Conservation (phyloP, 345 rosid species). For the Brassica nigra region DNA sequence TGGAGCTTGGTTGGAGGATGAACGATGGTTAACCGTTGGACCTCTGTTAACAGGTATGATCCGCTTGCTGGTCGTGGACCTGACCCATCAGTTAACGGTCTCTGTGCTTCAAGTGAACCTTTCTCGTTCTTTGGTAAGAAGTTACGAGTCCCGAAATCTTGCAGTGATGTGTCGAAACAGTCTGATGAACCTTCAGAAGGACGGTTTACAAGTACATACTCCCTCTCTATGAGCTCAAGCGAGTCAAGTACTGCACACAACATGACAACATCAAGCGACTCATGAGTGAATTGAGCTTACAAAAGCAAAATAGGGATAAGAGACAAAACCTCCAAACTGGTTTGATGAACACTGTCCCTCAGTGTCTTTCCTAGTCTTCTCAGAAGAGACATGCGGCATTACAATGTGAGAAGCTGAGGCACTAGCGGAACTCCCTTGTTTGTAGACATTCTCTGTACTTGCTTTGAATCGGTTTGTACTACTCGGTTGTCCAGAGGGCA, state of each 20-base stretch:
- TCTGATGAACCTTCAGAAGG: conserved; percentile 61
- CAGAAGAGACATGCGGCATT: conserved; percentile 35
- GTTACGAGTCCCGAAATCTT: conserved; percentile 39
- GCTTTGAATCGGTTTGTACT: conserved; percentile 24
- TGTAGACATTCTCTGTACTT: conserved; percentile 28
- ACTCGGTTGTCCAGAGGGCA: conserved; percentile 21
- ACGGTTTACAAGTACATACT: conserved; percentile 67
- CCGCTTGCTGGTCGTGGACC: conserved; percentile 43
- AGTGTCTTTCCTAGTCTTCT: conserved; percentile 42
- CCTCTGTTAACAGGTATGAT: conserved; percentile 50
- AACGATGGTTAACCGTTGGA: conserved; percentile 50
- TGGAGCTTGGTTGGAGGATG: conserved; percentile 67
- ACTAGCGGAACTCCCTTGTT: conserved; percentile 36
- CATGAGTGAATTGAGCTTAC: conserved; percentile 25
- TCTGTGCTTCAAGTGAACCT: conserved; percentile 43
- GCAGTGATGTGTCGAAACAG: conserved; percentile 56
- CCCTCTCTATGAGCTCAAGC: conserved; percentile 69
- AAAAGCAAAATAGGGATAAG: neutral
- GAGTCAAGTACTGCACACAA: conserved; percentile 55
- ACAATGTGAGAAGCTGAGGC: conserved; percentile 39
- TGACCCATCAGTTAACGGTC: conserved; percentile 36
- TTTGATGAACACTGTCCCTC: conserved; percentile 43
- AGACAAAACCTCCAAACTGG: conserved; percentile 50
- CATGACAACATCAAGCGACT: conserved; percentile 11
- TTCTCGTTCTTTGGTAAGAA: conserved; percentile 42